Conservation (phyloP, 208 protist genomes). For the Plasmodiophora brassicae region DNA sequence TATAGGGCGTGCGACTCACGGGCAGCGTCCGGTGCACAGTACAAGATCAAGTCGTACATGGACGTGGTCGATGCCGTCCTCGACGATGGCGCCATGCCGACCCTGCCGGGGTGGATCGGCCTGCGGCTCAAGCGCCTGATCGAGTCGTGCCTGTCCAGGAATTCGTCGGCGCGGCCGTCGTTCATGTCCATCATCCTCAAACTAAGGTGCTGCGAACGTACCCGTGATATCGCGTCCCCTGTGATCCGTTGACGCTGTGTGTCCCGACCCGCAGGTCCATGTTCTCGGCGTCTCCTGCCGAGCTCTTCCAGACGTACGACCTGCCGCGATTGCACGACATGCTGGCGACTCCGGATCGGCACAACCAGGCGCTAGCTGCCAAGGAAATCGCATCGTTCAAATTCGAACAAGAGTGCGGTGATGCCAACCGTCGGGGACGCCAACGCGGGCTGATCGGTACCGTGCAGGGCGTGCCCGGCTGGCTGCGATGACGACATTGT, state of each 20-base stretch:
- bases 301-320: not conserved
- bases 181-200: not conserved
- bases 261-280: no score
- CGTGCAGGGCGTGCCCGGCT: no score
- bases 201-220: not conserved
- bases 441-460: no score
- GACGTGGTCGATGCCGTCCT: conserved; percentile 27
- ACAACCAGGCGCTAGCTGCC: conserved; percentile 17
- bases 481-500: no score
- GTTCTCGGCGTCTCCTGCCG: conserved; percentile 9
- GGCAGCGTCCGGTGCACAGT: no score
- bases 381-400: not conserved
- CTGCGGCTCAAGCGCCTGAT: conserved; percentile 3
- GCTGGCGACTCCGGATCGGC: not conserved
- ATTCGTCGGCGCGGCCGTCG: not conserved
- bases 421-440: no score
- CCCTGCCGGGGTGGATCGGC: not conserved
- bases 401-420: conserved; percentile 19
- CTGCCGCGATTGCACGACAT: not conserved
- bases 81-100: conserved; percentile 29
- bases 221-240: no score
- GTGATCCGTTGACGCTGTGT: no score
- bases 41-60: conserved; percentile 29
- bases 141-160: not conserved
- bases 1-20: no score